Conservation (phyloP, 345 rosid species). For the Arabis hirsuta region DNA sequence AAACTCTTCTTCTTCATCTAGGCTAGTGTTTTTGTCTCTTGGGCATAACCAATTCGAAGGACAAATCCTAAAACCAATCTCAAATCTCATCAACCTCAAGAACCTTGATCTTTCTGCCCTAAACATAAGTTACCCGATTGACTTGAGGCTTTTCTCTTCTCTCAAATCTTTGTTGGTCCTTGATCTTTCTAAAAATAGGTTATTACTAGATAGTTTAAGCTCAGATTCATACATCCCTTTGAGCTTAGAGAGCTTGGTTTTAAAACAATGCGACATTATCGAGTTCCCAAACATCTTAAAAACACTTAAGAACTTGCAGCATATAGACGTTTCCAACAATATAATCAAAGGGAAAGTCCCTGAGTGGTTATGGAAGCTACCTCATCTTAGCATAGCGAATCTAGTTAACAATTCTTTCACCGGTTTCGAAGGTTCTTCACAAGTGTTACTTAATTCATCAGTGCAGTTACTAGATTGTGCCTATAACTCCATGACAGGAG, state of each 20-base stretch:
- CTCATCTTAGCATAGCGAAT: slow-evolving; percentile 6
- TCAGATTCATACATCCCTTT: slow-evolving; percentile 17
- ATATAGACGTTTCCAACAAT: slow-evolving; percentile 25
- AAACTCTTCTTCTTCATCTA: slow-evolving; percentile 8
- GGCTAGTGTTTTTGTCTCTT: slow-evolving; percentile 16
- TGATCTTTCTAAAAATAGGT: background rate
- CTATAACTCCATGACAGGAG: slow-evolving; percentile 28
- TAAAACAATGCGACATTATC: background rate
- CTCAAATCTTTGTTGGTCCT: slow-evolving; percentile 30
- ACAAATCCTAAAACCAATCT: slow-evolving; percentile 11
- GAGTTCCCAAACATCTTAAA: slow-evolving; percentile 34
- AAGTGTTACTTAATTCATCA: slow-evolving; percentile 25
- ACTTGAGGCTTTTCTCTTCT: slow-evolving; percentile 11
- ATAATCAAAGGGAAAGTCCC: slow-evolving; percentile 35
- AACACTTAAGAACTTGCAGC: background rate
- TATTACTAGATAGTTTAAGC: slow-evolving; percentile 29
- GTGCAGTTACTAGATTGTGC: slow-evolving; percentile 4
- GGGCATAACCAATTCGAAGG: slow-evolving; percentile 28
- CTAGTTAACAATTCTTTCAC: slow-evolving; percentile 21
- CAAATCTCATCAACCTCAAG: slow-evolving; percentile 14
- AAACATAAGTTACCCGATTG: slow-evolving; percentile 23
- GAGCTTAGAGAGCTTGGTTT: slow-evolving; percentile 4
- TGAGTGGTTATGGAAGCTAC: slow-evolving; percentile 39
- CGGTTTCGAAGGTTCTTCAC: slow-evolving; percentile 33
- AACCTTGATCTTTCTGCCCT: slow-evolving; percentile 1